Percentiles rank a stretch among this genome's conserved stretches.
phyloP scores from a whole-genome alignment of 2,329 filamentous ascomycete species.

The Colletotrichum eremochloae region DNA sequence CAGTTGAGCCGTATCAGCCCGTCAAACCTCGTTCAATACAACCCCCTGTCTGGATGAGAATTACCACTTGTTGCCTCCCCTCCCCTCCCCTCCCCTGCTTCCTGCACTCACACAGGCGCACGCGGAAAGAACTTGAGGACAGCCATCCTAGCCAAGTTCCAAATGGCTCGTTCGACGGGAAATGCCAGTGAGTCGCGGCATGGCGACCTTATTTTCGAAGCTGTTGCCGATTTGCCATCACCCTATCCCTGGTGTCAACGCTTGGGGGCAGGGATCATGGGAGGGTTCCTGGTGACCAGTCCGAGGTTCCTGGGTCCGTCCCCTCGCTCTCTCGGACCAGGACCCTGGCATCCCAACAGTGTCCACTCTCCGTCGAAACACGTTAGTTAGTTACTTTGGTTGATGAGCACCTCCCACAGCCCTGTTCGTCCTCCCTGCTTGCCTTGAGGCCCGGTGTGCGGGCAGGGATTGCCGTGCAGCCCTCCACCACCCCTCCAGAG shows the following conservation, averaged over 20 bases:
- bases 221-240: constrained; percentile 43
- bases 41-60: constrained; percentile 19
- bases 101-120: constrained; percentile 1
- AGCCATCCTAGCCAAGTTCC: constrained; percentile 29
- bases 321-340: constrained; percentile 33
- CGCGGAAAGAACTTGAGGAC: constrained; percentile 18
- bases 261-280: constrained; percentile 41
- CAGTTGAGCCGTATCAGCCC: constrained; percentile 19
- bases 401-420: constrained; percentile 54
- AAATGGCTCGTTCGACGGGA: constrained; percentile 51
- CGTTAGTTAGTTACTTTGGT: constrained; percentile 57
- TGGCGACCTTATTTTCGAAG: constrained; percentile 41
- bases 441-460: constrained; percentile 47
- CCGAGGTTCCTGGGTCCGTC: constrained; percentile 39
- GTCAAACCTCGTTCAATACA: constrained; percentile 8
- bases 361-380: constrained; percentile 57
- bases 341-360: constrained; percentile 44
- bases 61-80: constrained; percentile 4
- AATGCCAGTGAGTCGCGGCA: constrained; percentile 42
- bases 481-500: constrained; percentile 50
- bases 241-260: constrained; percentile 33
- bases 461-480: constrained; percentile 50
- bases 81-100: constrained; percentile 22
- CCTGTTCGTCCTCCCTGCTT: constrained; percentile 54
- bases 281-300: constrained; percentile 37